Evolutionary conservation across 2,329 filamentous ascomycete genomes (phyloP).

Genomic region (Aspergillus sp.): DNA sequence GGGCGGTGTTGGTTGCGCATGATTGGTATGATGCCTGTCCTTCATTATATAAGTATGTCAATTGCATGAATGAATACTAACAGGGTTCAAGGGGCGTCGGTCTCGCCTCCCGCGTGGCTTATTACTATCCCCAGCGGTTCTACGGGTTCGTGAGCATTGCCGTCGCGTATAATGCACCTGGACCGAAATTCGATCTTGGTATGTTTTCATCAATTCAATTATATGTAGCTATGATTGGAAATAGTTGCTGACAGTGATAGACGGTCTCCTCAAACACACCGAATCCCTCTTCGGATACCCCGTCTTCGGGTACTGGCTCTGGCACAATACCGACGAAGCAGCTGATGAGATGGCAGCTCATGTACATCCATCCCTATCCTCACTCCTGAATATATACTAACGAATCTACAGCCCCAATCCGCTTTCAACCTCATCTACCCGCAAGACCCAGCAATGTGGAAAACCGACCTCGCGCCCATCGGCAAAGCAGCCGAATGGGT

Average conservation of each 20-base stretch:
- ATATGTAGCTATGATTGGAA: too few relatives aligned
- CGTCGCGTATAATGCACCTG: slow-evolving; percentile 25
- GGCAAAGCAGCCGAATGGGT: slow-evolving; percentile 28
- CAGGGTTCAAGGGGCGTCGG: slow-evolving; percentile 16
- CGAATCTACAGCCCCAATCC: slow-evolving; percentile 17
- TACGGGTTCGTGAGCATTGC: slow-evolving; percentile 23
- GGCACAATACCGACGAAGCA: slow-evolving; percentile 16
- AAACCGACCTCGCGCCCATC: slow-evolving; percentile 22
- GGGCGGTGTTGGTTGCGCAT: slow-evolving; percentile 29
- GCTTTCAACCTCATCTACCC: slow-evolving; percentile 31
- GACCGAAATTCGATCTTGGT: slow-evolving; percentile 23
- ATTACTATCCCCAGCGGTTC: slow-evolving; percentile 23
- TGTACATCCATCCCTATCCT: not conserved
- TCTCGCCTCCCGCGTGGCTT: slow-evolving; percentile 29
- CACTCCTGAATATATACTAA: not conserved
- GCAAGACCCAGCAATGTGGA: slow-evolving; percentile 21
- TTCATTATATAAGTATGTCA: too few relatives aligned
- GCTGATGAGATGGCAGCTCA: slow-evolving; percentile 6
- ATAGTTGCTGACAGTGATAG: not conserved
- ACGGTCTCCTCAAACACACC: not conserved
- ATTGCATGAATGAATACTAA: too few relatives aligned
- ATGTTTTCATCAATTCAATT: not conserved
- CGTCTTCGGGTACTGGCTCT: not conserved
- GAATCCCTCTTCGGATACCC: not conserved
- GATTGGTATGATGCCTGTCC: slow-evolving; percentile 12